Evolutionary conservation across 2,329 filamentous ascomycete species (phyloP).

Genomic region (Fusarium humuli): DNA sequence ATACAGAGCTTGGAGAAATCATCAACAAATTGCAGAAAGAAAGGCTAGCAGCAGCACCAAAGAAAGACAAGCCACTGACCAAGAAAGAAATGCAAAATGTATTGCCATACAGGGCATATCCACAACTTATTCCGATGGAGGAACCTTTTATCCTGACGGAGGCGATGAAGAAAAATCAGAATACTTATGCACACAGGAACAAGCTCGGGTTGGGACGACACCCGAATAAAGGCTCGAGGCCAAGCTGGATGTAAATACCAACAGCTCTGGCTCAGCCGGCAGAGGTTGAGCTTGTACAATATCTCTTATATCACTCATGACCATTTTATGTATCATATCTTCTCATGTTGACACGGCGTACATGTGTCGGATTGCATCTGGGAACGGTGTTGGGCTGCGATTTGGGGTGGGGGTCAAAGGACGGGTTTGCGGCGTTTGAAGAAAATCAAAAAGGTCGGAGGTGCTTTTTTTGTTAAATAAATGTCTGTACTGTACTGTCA

Average conservation of each 20-base stretch:
- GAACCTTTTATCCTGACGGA: constrained; percentile 54
- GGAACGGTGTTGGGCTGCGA: constrained; percentile 27
- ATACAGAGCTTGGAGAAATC: constrained; percentile 79
- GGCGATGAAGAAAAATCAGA: constrained; percentile 44
- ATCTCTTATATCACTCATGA: constrained; percentile 17
- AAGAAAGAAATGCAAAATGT: constrained; percentile 47
- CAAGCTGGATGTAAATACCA: constrained; percentile 43
- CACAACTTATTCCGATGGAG: constrained; percentile 51
- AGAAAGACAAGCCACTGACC: constrained; percentile 43
- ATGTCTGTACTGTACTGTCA: constrained; percentile 10
- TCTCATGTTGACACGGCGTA: background rate
- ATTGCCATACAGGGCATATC: constrained; percentile 53
- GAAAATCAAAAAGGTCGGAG: constrained; percentile 3
- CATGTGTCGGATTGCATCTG: constrained; percentile 29
- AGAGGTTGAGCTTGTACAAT: constrained; percentile 11
- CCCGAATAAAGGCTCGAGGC: constrained; percentile 40
- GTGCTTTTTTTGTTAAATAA: background rate
- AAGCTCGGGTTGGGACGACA: constrained; percentile 44
- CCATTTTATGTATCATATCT: constrained; percentile 27
- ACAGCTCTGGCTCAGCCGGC: background rate
- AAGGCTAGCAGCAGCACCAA: constrained; percentile 30
- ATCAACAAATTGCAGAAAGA: constrained; percentile 68
- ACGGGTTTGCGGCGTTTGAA: constrained; percentile 20
- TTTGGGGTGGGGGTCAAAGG: background rate
- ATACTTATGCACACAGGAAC: constrained; percentile 38